A percentile compares a stretch with the other conserved stretches of the same genome.
These are phyloP conservation scores for Cystobasidiaceae sp. DNA, from an alignment of 1,284 basidiomycete genomes.

Conservation along the genomic window DNA sequence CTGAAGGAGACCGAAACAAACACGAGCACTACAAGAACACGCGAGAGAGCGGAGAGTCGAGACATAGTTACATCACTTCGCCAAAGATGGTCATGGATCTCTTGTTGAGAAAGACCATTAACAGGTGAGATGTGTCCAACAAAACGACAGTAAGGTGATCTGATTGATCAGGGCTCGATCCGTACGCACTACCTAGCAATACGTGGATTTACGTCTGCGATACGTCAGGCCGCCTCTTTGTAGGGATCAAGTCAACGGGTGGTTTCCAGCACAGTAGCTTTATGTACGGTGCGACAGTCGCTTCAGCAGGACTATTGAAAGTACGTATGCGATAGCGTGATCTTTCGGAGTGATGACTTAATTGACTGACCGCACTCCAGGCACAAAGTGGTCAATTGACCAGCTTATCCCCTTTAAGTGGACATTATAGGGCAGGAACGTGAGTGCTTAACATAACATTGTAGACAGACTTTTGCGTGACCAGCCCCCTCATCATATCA, in stretches of 20 bases:
- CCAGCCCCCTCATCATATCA: too few species aligned
- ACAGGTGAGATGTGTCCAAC: slow-evolving; percentile 40
- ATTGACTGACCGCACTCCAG: not conserved
- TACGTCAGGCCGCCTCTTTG: slow-evolving; percentile 59
- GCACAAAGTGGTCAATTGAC: slow-evolving; percentile 59
- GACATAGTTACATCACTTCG: slow-evolving; percentile 34
- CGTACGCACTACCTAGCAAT: not conserved
- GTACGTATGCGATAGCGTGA: too few species aligned
- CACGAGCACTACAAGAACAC: slow-evolving; percentile 52
- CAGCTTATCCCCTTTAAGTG: slow-evolving; percentile 61
- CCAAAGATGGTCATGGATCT: slow-evolving; percentile 56
- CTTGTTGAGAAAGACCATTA: slow-evolving; percentile 59
- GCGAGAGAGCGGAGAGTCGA: slow-evolving; percentile 44
- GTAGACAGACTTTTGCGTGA: not conserved
- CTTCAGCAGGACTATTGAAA: slow-evolving; percentile 59
- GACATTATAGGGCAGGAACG: slow-evolving; percentile 61
- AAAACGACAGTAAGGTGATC: too few species aligned
- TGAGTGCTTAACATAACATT: slow-evolving; percentile 41
- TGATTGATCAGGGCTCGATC: too few species aligned
- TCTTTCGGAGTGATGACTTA: too few species aligned
- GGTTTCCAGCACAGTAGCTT: slow-evolving; percentile 67
- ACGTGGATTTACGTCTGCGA: slow-evolving; percentile 37
- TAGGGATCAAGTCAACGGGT: slow-evolving; percentile 62
- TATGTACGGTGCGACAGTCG: slow-evolving; percentile 54
- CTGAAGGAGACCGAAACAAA: slow-evolving; percentile 47